Evolutionary conservation across 495 filamentous ascomycete genomes (phyloP).

Genomic region (Podospora tetraspora): DNA sequence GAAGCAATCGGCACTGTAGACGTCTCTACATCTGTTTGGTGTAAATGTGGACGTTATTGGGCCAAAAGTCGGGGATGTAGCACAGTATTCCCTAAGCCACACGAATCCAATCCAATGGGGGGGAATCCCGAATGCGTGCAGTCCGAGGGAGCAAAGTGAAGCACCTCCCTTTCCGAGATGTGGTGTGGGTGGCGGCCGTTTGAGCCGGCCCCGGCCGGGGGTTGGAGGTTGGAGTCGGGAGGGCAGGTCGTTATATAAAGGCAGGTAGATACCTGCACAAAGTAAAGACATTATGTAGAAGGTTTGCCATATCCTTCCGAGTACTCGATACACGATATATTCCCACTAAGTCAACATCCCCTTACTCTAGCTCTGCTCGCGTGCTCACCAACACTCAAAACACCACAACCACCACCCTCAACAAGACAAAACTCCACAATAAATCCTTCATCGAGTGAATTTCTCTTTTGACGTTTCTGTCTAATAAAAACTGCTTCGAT

Average conservation of each 20-base stretch:
- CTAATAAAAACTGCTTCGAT: background rate
- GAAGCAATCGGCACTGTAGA: background rate
- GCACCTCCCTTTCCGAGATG: background rate
- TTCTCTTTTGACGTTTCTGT: background rate
- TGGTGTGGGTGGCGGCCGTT: background rate
- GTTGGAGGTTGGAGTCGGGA: background rate
- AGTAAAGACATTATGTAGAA: no score
- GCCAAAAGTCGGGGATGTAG: background rate
- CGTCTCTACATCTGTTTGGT: background rate
- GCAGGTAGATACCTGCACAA: no score
- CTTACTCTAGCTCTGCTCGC: background rate
- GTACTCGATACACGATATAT: background rate
- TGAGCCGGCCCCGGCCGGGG: background rate
- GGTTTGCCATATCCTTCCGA: no score
- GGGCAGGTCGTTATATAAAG: no score
- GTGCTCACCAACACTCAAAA: background rate
- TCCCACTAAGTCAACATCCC: background rate
- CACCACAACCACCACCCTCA: background rate
- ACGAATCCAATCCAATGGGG: background rate
- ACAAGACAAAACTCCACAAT: background rate
- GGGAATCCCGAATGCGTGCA: background rate
- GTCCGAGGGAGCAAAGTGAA: background rate
- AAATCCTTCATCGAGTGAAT: background rate
- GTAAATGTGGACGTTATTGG: background rate
- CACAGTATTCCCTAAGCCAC: background rate